Evolutionary conservation across 768 basidiomycete genomes (phyloP), one percentile per base, ranked within the genome.

Genomic region (Asterophora lycoperdoides): DNA sequence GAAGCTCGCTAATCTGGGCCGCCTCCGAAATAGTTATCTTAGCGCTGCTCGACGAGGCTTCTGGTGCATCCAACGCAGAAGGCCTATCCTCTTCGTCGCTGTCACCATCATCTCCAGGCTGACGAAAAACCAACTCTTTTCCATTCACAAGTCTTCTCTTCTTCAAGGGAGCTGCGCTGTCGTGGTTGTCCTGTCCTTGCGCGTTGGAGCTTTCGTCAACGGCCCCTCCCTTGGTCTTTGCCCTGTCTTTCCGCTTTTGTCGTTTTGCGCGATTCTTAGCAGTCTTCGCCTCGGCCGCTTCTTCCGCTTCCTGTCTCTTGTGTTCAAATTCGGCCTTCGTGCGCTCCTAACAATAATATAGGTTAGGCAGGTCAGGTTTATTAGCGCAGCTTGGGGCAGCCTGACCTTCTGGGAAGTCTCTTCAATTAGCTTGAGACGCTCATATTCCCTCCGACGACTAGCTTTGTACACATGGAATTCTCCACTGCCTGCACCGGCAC

Each of bases 381-480:
- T 33, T 29, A 29, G 29, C 29, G 13, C 30, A 32, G 13, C 3
- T 8, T 32, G 30, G 30, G 30, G 8, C 81, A 51, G 6, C 7
- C 34, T n/a, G 59, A 92, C 96, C 67, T 86, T 86, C 60, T 79
- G 77, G 4, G 83, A 64, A 51, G 82, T 72, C 51, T 97, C 94
- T 53, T 94, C 91, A 73, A 99, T 80, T 11, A 95, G 59, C 71
- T 90, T 94, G 49, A 98, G 64, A 49, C 96, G 74, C 68, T 99
- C 96, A 59, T 97, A 98, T 71, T 99, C 96, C 60, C 95, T 77
- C 62, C 95, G 77, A 53, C 96, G 73, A 55, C 86, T 84, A 14
- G 95, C 94, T 64, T 98, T 98, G 73, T 98, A 99, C 0, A 99
- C 96, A 64, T 99, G 96, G 62, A 98, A 97, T 67, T 95, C 94